Evolutionary conservation across 768 basidiomycete genomes (phyloP).

Genomic region (Xerocomus spinulosus): DNA sequence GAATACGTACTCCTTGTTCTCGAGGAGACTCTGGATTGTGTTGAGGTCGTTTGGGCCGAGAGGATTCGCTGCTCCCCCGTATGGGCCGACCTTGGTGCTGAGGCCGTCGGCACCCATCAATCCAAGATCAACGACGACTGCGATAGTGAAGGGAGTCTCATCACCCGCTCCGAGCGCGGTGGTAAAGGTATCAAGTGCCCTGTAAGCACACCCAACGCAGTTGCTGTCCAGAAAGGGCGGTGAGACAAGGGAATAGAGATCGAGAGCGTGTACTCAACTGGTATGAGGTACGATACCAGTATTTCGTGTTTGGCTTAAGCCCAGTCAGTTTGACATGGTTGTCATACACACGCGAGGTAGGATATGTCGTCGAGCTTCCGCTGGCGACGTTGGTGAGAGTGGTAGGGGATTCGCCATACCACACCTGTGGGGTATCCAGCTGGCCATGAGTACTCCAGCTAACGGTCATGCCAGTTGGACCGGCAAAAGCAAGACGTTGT

Average conservation of each 20-base stretch:
- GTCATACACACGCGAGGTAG: conserved; percentile 23
- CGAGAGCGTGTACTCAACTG: conserved; percentile 12
- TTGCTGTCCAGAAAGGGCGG: conserved; percentile 11
- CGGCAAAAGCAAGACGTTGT: conserved; percentile 24
- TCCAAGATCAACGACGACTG: conserved; percentile 25
- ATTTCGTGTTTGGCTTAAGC: conserved; percentile 20
- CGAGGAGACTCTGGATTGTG: conserved; percentile 27
- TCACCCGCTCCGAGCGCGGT: conserved; percentile 21
- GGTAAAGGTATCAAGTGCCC: conserved; percentile 21
- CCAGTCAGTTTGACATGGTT: conserved; percentile 27
- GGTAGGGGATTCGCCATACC: conserved; percentile 19
- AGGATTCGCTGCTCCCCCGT: conserved; percentile 17
- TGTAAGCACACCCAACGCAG: conserved; percentile 25
- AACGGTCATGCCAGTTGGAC: conserved; percentile 24
- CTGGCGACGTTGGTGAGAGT: conserved; percentile 17
- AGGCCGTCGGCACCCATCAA: conserved; percentile 27
- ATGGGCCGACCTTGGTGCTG: conserved; percentile 27
- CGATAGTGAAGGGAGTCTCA: conserved; percentile 18
- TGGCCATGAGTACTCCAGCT: conserved; percentile 23
- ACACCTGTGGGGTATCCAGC: conserved; percentile 22
- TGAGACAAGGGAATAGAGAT: background rate
- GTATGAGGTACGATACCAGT: conserved; percentile 27
- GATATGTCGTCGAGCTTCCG: conserved; percentile 22
- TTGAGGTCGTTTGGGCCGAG: conserved; percentile 26
- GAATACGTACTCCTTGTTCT: conserved; percentile 23